Base-by-base conservation (phyloP, 371 early-diverging fungal species). In the Mortierella polycephala region DNA sequence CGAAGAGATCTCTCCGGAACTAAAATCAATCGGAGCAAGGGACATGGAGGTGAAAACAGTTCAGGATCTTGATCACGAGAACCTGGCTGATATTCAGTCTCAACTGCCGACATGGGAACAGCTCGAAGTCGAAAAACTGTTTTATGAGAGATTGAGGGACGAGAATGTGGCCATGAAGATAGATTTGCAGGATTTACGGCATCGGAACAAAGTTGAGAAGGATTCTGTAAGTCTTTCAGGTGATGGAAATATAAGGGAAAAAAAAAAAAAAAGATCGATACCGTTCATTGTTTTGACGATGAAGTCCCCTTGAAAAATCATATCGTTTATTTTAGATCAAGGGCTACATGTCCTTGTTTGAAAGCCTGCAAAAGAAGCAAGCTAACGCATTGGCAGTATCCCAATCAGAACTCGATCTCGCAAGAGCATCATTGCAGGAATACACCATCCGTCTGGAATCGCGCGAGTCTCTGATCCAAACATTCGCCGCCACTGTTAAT, bases 291-390 rank as follows among this genome's bases (percentile, higher is more conserved):
- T 30, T 16, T 5, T 9, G 8, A 3, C 58, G 0, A 9, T 44
- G 11, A 23, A 20, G 40, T 20, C n/a, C 46, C 54, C 52, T 20
- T 54, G 30, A 55, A 16, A 7, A n/a, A 13, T 37, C 14, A 6
- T 41, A 14, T 40, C 13, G 14, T n/a, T 4, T n/a, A 16, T 14
- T 44, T 12, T 52, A 79, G 79, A 69, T 72, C 66, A 79, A 72
- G 49, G 59, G 69, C 18, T 79, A 79, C 52, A 79, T 79, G 79
- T 79, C 79, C 1, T 47, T 73, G 7, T 79, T 72, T 52, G 79
- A 79, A 58, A 62, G 64, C 40, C 58, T 79, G 18, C 79, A 79
- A 62, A 72, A 66, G 69, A 79, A 79, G 37, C 79, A 79, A 66
- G 45, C 73, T 2, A 79, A 73, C 42, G 79, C 73, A 13, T 49